phyloP scores from a whole-genome alignment of 2,329 filamentous ascomycete genomes.

The Penicillium italicum region DNA sequence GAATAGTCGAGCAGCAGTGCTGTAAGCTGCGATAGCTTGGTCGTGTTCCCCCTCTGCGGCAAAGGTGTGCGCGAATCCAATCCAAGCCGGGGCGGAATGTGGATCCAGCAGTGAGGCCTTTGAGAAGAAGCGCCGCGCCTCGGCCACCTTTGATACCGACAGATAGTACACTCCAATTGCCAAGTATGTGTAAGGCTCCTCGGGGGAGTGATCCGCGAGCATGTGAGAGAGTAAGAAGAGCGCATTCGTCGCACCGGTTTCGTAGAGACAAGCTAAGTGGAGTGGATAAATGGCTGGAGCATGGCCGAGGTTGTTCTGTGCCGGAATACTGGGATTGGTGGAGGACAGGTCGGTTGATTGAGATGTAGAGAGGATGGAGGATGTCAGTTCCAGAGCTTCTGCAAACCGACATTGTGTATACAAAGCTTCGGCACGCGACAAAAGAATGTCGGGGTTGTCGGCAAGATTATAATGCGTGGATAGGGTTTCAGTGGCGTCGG shows the following conservation, averaged over 20 bases:
- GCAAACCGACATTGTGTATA: slow-evolving; percentile 94
- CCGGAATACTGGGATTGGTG: slow-evolving; percentile 28
- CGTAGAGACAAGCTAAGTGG: slow-evolving; percentile 85
- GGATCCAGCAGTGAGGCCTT: slow-evolving; percentile 97
- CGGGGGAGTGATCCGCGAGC: slow-evolving; percentile 83
- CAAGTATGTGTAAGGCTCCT: slow-evolving; percentile 88
- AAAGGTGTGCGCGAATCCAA: slow-evolving; percentile 97
- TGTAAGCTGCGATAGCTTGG: slow-evolving; percentile 96
- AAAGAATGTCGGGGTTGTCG: slow-evolving; percentile 81
- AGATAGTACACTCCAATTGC: slow-evolving; percentile 96
- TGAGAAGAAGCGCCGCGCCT: slow-evolving; percentile 92
- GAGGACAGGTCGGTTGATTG: slow-evolving; percentile 70
- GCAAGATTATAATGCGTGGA: slow-evolving; percentile 89
- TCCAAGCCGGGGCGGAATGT: slow-evolving; percentile 96
- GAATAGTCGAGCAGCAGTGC: slow-evolving; percentile 88
- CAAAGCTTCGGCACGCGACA: slow-evolving; percentile 83
- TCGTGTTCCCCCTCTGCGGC: slow-evolving; percentile 97
- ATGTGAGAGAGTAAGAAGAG: slow-evolving; percentile 92
- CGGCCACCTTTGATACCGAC: slow-evolving; percentile 79
- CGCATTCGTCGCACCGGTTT: slow-evolving; percentile 79
- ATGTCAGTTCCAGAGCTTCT: slow-evolving; percentile 79
- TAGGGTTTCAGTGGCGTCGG: slow-evolving; percentile 80
- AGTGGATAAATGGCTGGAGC: slow-evolving; percentile 69
- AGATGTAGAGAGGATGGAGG: slow-evolving; percentile 74
- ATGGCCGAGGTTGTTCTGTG: slow-evolving; percentile 42